Conservation (phyloP, 2,329 filamentous ascomycete genomes). For the Malbranchea zuffiana region DNA sequence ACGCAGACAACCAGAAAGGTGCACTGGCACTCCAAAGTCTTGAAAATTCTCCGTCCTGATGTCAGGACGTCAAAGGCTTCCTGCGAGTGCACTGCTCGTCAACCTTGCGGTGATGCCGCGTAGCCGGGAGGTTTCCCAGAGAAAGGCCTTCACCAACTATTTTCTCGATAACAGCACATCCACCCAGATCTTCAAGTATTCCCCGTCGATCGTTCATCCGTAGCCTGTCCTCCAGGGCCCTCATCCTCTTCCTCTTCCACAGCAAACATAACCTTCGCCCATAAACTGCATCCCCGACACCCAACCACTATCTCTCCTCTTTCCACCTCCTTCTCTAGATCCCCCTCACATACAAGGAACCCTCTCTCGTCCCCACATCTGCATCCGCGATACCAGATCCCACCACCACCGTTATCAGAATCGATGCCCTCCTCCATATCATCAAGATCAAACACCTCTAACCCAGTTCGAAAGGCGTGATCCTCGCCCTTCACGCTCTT, state of each 20-base stretch:
- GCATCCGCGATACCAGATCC: constrained; percentile 44
- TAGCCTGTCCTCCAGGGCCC: no score
- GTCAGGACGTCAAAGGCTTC: no score
- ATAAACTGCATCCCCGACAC: constrained; percentile 54
- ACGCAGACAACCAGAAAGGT: no score
- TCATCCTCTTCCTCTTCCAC: constrained; percentile 31
- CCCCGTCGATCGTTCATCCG: not conserved
- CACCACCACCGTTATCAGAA: constrained; percentile 28
- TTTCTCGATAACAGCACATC: not conserved
- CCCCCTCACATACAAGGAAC: constrained; percentile 44
- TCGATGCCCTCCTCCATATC: constrained; percentile 36
- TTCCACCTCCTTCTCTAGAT: constrained; percentile 41
- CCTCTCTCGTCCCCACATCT: constrained; percentile 49
- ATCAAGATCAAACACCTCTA: constrained; percentile 49
- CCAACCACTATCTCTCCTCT: constrained; percentile 49
- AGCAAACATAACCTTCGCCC: constrained; percentile 50
- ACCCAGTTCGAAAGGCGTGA: constrained; percentile 37
- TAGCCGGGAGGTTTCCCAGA: no score
- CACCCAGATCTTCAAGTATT: not conserved
- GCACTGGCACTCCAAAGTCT: no score
- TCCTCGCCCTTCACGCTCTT: constrained; percentile 13
- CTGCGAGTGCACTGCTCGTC: no score
- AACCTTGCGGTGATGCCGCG: no score
- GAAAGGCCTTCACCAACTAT: not conserved
- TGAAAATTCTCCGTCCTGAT: no score